phyloP scores from a whole-genome alignment of 306 rosid genomes.

The Hippophae gyantsensis region DNA sequence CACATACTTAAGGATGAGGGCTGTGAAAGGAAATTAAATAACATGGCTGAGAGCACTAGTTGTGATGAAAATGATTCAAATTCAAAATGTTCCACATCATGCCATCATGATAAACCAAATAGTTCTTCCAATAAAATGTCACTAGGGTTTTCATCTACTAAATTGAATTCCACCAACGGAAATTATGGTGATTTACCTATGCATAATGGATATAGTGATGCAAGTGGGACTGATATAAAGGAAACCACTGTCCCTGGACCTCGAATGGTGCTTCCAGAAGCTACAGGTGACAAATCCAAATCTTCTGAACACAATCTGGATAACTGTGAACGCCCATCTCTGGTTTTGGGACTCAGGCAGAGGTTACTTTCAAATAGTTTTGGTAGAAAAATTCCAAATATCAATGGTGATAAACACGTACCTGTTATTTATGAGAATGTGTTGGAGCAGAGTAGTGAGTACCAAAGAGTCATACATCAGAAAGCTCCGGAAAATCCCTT shows the following conservation, averaged over 20 bases:
- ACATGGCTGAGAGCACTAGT: conserved; percentile 20
- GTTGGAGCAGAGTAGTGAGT: conserved; percentile 37
- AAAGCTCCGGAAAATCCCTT: conserved; percentile 28
- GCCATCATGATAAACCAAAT: conserved; percentile 26
- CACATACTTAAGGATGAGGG: conserved; percentile 27
- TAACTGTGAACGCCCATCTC: conserved; percentile 41
- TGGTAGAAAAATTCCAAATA: conserved; percentile 39
- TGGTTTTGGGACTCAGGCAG: conserved; percentile 62
- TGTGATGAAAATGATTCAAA: conserved; percentile 26
- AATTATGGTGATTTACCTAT: conserved; percentile 16
- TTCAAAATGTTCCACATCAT: conserved; percentile 25
- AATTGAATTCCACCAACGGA: conserved; percentile 14
- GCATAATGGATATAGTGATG: conserved; percentile 25
- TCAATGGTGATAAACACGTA: conserved; percentile 33
- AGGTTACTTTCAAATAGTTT: conserved; percentile 63
- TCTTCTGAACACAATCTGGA: conserved; percentile 27
- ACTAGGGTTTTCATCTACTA: conserved; percentile 9
- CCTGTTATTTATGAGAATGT: conserved; percentile 29
- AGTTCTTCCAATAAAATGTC: conserved; percentile 18
- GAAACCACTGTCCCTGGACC: conserved; percentile 24
- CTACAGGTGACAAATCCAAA: conserved; percentile 26
- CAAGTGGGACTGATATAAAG: conserved; percentile 18
- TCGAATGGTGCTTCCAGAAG: conserved; percentile 28
- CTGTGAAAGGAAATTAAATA: conserved; percentile 19
- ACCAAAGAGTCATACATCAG: conserved; percentile 3